Base-by-base conservation (phyloP, 768 basidiomycete genomes). In the Lactarius deliciosus region DNA sequence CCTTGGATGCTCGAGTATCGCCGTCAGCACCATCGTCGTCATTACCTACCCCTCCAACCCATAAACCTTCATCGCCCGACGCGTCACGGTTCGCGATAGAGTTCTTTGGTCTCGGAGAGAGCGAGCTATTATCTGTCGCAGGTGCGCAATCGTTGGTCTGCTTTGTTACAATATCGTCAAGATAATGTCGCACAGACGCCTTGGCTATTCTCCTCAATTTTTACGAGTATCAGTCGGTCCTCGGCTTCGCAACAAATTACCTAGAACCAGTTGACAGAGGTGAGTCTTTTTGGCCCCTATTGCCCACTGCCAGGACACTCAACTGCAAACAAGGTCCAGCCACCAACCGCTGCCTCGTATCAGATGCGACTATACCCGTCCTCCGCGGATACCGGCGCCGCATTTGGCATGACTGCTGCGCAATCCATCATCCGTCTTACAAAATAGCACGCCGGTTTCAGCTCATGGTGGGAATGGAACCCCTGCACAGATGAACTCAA, bases 11-110 rank as follows among this genome's bases (percentile, higher is more conserved):
- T 53, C 84, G 91, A 63, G 85, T 92, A 71, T 86, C 89, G 22
- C 82, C 82, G 32, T 82, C 88, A 45, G 83, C 89, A 2, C 88
- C 91, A 28, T 87, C 89, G 18, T 82, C 88, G 55, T 90, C 90
- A 25, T 81, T 93, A 69, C 91, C 89, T 59, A 92, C 90, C 7
- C 91, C 91, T 40, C 91, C 91, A 28, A 86, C 90, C 28, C 85
- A 91, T 71, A 87, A 91, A 70, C 84, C 89, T 20, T 80, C 85
- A 43, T 89, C 88, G 43, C 89, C 90, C 59, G 87, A 90, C 72
- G 84, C 85, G 22, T 83, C 85, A 47, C 82, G 89, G 65, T 85
- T 86, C 72, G 88, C 84, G 10, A 78, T 91, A 54, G 87, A 90
- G 69, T 80, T 86, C 72, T 90, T 88, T 72, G 81, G 81, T 15